A percentile compares a stretch with the other conserved stretches of the same genome.
phyloP scores from a whole-genome alignment of 192 early-diverging fungal species.

The Coemansia brasiliensis region DNA sequence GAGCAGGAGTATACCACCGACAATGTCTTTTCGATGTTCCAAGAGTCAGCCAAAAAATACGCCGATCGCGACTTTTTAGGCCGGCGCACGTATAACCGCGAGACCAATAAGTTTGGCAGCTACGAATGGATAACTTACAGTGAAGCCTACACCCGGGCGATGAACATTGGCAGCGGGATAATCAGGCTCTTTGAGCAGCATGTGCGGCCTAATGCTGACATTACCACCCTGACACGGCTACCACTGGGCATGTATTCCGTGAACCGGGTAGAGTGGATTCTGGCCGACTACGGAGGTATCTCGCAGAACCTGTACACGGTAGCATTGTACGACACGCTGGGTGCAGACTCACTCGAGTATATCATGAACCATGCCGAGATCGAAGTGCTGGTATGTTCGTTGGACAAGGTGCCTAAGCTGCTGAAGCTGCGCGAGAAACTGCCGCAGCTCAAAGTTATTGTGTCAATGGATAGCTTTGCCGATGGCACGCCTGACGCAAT shows the following conservation, averaged over 20 bases:
- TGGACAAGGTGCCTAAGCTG: constrained; percentile 61
- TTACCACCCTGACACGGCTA: constrained; percentile 30
- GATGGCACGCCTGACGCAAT: constrained; percentile 21
- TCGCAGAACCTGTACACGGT: constrained; percentile 69
- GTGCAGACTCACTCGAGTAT: constrained; percentile 77
- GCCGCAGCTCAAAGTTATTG: constrained; percentile 69
- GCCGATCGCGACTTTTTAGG: constrained; percentile 65
- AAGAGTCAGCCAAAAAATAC: constrained; percentile 55
- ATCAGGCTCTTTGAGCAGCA: constrained; percentile 61
- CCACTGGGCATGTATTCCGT: constrained; percentile 70
- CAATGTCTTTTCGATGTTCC: constrained; percentile 48
- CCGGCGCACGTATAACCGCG: constrained; percentile 60
- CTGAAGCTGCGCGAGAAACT: constrained; percentile 62
- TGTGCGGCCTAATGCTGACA: constrained; percentile 37
- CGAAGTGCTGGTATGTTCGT: constrained; percentile 65
- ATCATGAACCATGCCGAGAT: constrained; percentile 85
- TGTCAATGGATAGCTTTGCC: constrained; percentile 66
- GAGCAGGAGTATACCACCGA: constrained; percentile 26
- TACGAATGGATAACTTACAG: constrained; percentile 74
- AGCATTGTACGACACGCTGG: constrained; percentile 88
- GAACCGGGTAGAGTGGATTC: constrained; percentile 77
- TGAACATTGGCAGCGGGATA: constrained; percentile 70
- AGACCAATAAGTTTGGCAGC: constrained; percentile 62
- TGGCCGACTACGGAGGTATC: constrained; percentile 66
- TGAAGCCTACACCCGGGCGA: constrained; percentile 61